A percentile compares a stretch with the other conserved stretches of the same genome.
Conservation (phyloP, 331 rosid genomes). For the Quercus tomentella region DNA sequence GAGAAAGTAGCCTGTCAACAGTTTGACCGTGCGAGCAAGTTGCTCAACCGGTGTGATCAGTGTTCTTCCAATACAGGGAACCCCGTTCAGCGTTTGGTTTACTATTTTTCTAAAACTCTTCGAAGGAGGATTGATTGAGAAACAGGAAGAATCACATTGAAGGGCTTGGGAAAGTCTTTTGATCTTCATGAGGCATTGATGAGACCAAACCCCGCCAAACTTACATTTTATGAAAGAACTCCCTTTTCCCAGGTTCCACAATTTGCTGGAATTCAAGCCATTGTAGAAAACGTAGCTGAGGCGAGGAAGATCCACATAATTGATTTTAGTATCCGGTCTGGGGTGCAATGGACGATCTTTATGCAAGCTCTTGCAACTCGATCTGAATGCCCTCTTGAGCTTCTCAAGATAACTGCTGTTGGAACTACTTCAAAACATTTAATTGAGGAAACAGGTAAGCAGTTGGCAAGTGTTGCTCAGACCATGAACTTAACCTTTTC, state of each 20-base stretch:
- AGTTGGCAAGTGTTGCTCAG: constrained; percentile 32
- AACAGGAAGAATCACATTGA: constrained; percentile 40
- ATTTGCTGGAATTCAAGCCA: constrained; percentile 55
- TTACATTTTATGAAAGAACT: constrained; percentile 25
- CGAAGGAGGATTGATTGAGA: constrained; percentile 41
- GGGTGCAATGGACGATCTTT: constrained; percentile 53
- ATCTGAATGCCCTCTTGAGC: constrained; percentile 37
- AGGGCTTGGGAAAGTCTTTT: constrained; percentile 7
- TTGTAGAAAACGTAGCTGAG: constrained; percentile 43
- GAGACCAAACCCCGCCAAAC: constrained; percentile 10
- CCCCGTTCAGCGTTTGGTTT: constrained; percentile 44
- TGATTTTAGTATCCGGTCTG: constrained; percentile 51
- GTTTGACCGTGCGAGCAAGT: constrained; percentile 38
- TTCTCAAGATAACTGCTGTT: constrained; percentile 55
- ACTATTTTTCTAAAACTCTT: constrained; percentile 53
- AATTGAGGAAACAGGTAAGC: constrained; percentile 39
- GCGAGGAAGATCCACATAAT: constrained; percentile 62
- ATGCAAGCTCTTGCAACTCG: constrained; percentile 54
- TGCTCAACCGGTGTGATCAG: constrained; percentile 36
- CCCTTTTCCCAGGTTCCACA: constrained; percentile 40
- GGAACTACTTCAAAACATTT: constrained; percentile 18
- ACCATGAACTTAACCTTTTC: constrained; percentile 43
- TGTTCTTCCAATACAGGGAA: constrained; percentile 38
- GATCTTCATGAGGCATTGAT: constrained; percentile 26
- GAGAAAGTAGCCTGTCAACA: constrained; percentile 60